Percentiles rank a stretch among this genome's conserved stretches.
phyloP scores from a whole-genome alignment of 306 rosid species.

The Quercus rubra region DNA sequence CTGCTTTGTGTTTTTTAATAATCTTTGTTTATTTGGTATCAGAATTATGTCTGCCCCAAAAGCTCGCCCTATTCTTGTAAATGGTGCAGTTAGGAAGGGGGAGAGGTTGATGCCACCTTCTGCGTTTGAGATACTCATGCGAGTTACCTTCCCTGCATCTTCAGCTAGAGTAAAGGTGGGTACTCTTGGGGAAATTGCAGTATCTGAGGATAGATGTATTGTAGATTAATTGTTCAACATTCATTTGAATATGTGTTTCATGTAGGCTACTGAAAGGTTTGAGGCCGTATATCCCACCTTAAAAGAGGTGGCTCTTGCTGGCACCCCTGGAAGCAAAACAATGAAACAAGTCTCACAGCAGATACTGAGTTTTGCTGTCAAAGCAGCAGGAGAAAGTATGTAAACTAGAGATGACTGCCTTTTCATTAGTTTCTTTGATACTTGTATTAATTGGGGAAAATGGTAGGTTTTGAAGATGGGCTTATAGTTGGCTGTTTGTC shows the following conservation, averaged over 20 bases:
- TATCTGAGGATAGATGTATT: constrained; percentile 8
- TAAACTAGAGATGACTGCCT: neutral
- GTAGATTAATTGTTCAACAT: neutral
- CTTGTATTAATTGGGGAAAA: neutral
- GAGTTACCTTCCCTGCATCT: constrained; percentile 66
- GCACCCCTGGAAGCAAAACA: constrained; percentile 85
- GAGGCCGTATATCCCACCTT: constrained; percentile 77
- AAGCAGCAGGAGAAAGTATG: constrained; percentile 82
- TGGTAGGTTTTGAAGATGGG: neutral
- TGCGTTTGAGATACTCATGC: constrained; percentile 65
- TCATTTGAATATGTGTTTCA: constrained; percentile 16
- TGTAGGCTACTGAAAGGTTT: constrained; percentile 93
- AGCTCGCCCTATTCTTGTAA: constrained; percentile 75
- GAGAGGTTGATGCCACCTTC: constrained; percentile 84
- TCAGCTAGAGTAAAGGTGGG: constrained; percentile 79
- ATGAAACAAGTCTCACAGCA: constrained; percentile 87
- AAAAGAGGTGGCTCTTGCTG: constrained; percentile 85
- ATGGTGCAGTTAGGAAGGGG: constrained; percentile 88
- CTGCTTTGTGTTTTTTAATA: neutral
- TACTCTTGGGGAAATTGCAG: constrained; percentile 14
- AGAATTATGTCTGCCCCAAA: constrained; percentile 84
- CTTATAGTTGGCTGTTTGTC: constrained; percentile 22
- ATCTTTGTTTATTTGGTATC: constrained; percentile 23
- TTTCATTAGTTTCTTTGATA: neutral
- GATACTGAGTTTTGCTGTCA: constrained; percentile 59